These are phyloP conservation scores for Artemisia argyi DNA, from an alignment of 129 eudicot species.

Conservation along the genomic window DNA sequence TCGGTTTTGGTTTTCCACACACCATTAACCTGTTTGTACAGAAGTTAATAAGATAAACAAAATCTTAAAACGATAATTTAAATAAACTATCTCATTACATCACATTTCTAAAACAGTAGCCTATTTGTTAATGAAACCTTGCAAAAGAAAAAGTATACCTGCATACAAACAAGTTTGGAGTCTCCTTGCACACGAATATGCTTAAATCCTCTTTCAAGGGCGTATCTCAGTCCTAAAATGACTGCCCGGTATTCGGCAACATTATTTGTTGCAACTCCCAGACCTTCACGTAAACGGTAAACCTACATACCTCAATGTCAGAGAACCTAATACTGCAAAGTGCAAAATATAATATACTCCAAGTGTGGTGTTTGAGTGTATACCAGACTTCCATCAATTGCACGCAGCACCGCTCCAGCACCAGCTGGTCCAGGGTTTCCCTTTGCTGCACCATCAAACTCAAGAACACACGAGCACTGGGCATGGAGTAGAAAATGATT, in stretches of 20 bases:
- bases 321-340: not conserved
- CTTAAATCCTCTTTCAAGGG: constrained; percentile 68
- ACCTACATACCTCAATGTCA: constrained; percentile 43
- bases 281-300: constrained; percentile 71
- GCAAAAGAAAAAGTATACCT: constrained; percentile 39
- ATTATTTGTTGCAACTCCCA: constrained; percentile 74
- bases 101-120: not conserved
- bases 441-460: constrained; percentile 97
- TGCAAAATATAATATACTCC: not conserved
- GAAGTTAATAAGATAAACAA: no score
- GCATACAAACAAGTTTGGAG: constrained; percentile 88
- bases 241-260: constrained; percentile 79
- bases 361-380: constrained; percentile 1
- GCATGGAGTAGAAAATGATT: not conserved
- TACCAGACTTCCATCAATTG: constrained; percentile 77
- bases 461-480: constrained; percentile 65
- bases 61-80: no score
- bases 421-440: constrained; percentile 98
- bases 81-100: not conserved
- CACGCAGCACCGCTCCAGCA: constrained; percentile 82
- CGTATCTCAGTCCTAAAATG: constrained; percentile 69
- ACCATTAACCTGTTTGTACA: constrained; percentile 62
- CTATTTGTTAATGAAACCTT: not conserved
- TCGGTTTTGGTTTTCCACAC: constrained; percentile 72
- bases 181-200: constrained; percentile 77